Evolutionary conservation across 192 early-diverging fungal species (phyloP).

Genomic region (Rhizoclosmatium globosum): DNA sequence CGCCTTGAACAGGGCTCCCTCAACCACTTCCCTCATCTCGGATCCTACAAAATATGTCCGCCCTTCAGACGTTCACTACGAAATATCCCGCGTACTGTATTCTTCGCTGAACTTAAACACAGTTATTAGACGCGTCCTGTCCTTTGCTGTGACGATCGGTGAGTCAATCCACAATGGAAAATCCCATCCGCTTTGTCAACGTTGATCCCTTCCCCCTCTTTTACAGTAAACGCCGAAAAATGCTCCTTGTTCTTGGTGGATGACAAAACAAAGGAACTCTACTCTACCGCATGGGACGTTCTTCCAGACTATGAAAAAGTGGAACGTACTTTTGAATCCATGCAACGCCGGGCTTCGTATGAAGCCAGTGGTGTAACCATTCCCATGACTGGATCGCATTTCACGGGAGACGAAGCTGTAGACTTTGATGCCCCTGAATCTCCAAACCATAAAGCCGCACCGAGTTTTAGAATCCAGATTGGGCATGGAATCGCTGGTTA

Average conservation of each 20-base stretch:
- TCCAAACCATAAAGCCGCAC: not conserved
- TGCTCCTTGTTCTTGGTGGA: constrained; percentile 37
- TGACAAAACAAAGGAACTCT: constrained; percentile 28
- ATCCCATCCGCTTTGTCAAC: no score
- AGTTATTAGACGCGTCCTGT: constrained; percentile 24
- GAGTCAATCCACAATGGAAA: not conserved
- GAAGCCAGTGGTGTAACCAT: constrained; percentile 1
- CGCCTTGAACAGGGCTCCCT: not conserved
- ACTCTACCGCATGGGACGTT: constrained; percentile 28
- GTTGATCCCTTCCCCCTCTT: not conserved
- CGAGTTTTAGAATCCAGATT: constrained; percentile 40
- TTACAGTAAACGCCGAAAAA: constrained; percentile 31
- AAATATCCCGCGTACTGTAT: constrained; percentile 26
- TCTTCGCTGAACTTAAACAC: constrained; percentile 26
- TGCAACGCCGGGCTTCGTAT: not conserved
- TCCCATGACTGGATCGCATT: not conserved
- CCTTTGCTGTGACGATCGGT: constrained; percentile 24
- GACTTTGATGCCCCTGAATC: not conserved
- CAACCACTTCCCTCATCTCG: not conserved
- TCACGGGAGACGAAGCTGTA: not conserved
- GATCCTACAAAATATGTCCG: constrained; percentile 7
- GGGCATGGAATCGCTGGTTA: constrained; percentile 44
- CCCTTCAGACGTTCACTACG: constrained; percentile 26
- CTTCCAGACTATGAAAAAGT: constrained; percentile 5
- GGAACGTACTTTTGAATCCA: constrained; percentile 13